These are phyloP conservation scores for Talaromyces albobiverticillius DNA, from an alignment of 2,329 filamentous ascomycete genomes.

Conservation along the genomic window DNA sequence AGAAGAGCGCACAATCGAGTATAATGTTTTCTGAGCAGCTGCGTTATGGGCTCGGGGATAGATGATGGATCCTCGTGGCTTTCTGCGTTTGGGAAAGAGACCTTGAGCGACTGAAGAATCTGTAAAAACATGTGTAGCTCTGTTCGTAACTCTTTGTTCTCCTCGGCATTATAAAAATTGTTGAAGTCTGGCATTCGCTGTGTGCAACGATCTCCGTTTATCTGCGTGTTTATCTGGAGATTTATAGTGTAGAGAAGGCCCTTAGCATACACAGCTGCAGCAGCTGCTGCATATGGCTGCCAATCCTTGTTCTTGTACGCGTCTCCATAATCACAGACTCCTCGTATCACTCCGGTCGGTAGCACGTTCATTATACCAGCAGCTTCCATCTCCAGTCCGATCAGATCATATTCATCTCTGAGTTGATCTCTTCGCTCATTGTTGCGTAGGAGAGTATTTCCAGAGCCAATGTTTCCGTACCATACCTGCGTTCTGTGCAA, in stretches of 20 bases:
- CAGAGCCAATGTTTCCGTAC: neutral
- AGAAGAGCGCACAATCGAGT: too few species aligned
- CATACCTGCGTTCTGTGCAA: neutral
- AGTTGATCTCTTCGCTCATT: neutral
- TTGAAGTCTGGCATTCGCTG: too few species aligned
- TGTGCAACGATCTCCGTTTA: too few species aligned
- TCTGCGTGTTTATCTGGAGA: too few species aligned
- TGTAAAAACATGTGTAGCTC: too few species aligned
- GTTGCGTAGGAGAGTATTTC: neutral
- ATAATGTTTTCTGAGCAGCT: too few species aligned
- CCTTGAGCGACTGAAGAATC: too few species aligned
- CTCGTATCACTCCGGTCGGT: neutral
- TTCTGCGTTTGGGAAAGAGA: too few species aligned
- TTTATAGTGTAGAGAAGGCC: neutral
- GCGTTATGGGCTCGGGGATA: too few species aligned
- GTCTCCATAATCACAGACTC: constrained; percentile 1
- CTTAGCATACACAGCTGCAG: neutral
- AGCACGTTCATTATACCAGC: neutral
- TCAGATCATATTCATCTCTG: neutral
- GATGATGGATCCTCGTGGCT: too few species aligned
- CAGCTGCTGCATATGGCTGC: constrained; percentile 2
- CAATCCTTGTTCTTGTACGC: neutral
- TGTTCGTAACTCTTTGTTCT: too few species aligned
- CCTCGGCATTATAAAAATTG: too few species aligned
- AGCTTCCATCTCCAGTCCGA: neutral